Evolutionary conservation across 2,329 filamentous ascomycete genomes (phyloP), one percentile per base, ranked within the genome.

Genomic region (Chaetomium strumarium): DNA sequence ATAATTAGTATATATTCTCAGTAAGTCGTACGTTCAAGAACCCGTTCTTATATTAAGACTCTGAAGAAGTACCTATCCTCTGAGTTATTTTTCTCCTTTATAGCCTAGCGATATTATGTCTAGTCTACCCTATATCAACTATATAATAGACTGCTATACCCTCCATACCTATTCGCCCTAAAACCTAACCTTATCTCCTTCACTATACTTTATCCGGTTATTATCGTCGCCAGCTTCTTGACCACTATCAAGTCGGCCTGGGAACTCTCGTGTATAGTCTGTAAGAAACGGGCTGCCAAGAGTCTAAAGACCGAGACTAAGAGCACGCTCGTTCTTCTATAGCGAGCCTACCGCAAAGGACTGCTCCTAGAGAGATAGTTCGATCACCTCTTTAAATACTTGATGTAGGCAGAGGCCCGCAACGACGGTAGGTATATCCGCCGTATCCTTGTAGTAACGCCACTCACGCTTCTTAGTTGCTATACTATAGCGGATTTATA

Each of bases 361-460:
- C 50, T 52, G 45, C 44, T 52, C 45, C 31, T 43, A 14, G 44
- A 52, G 20, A 34, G 44, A 44, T 9, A 48, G 50, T 52, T 52
- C 38, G 38, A 52, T 33, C 14, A 39, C 31, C 44, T 48, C 19
- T 43, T 52, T 17, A 31, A 48, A 48, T 45, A 45, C 38, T 52
- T 52, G 31, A 48, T 48, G 44, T 24, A 31, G n/a, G 44, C 31
- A 47, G 39, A 52, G 38, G 50, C 44, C 39, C 7, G 44, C 16
- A 48, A 44, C 38, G 38, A 52, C 33, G 29, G 44, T 52, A 48
- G 34, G 42, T 51, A 44, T 46, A 12, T 24, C 36, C 36, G 16
- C n/a, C n/a, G 17, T 33, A 29, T 46, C 10, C 49, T 33, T 51
- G 2, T 10, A 13, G 20, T 41, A n/a, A 41, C 43, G 37, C 49